Evolutionary conservation across 306 rosid genomes (phyloP).

Genomic region (Trifolium subterraneum): DNA sequence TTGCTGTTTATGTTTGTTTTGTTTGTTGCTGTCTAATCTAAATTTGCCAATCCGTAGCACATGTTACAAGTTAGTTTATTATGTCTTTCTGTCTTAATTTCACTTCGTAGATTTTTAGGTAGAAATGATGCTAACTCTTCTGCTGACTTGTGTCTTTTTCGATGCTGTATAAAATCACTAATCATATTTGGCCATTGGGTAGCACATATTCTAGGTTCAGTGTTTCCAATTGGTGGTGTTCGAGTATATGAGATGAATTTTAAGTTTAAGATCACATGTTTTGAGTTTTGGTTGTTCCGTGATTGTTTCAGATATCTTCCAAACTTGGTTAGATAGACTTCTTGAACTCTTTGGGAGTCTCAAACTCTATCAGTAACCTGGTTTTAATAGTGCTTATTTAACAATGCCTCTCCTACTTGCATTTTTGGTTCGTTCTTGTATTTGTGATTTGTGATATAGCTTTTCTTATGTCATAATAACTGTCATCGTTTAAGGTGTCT

Average conservation of each 20-base stretch:
- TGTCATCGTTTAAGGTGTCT: neutral
- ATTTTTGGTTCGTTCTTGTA: conserved; percentile 18
- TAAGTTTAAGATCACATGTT: neutral
- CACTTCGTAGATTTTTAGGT: conserved; percentile 8
- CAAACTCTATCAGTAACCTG: neutral
- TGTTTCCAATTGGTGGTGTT: conserved; percentile 22
- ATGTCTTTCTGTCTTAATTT: neutral
- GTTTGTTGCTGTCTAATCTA: conserved; percentile 18
- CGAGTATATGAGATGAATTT: neutral
- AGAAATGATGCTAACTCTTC: conserved; percentile 4
- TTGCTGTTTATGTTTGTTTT: conserved; percentile 31
- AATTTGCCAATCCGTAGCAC: conserved; percentile 6
- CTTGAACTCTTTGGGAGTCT: conserved; percentile 11
- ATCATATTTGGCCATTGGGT: neutral
- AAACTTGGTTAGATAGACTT: conserved; percentile 13
- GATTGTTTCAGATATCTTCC: conserved; percentile 15
- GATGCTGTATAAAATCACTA: conserved; percentile 19
- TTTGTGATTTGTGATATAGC: neutral
- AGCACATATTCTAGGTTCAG: conserved; percentile 12
- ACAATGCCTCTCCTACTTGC: neutral
- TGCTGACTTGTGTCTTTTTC: neutral
- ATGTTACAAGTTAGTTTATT: neutral
- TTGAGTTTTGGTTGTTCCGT: conserved; percentile 7
- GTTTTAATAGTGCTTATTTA: conserved; percentile 27
- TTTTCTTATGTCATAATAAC: conserved; percentile 10